These are phyloP conservation scores for Heteromeles arbutifolia DNA, from an alignment of 306 rosid genomes.

Conservation along the genomic window DNA sequence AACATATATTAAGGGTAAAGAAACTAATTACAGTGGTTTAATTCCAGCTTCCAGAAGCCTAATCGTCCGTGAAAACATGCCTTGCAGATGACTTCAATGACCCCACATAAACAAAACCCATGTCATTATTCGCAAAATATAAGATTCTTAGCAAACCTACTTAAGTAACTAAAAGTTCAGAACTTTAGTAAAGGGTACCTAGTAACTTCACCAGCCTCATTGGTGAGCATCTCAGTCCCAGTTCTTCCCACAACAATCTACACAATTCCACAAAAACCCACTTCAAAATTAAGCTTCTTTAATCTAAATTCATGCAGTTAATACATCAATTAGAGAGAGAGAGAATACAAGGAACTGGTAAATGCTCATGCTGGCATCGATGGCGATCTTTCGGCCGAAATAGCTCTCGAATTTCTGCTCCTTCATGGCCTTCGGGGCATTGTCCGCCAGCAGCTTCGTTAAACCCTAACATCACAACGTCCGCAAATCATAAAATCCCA, in stretches of 20 bases:
- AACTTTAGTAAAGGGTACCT: conserved; percentile 36
- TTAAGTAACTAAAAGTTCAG: background rate
- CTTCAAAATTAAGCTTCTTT: conserved; percentile 1
- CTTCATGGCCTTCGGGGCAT: conserved; percentile 87
- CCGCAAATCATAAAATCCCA: background rate
- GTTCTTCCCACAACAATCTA: conserved; percentile 97
- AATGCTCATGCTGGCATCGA: conserved; percentile 98
- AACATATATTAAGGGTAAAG: background rate
- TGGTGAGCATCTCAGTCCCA: conserved; percentile 90
- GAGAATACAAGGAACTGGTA: conserved; percentile 78
- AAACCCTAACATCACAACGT: conserved; percentile 62
- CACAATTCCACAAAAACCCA: conserved; percentile 19
- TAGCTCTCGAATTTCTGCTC: conserved; percentile 91
- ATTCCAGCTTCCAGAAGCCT: conserved; percentile 95
- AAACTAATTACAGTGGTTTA: conserved; percentile 66
- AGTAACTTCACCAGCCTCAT: conserved; percentile 99
- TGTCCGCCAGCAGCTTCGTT: conserved; percentile 94
- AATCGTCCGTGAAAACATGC: conserved; percentile 88
- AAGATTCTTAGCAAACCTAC: background rate
- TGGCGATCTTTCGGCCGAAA: conserved; percentile 89
- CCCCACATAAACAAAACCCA: conserved; percentile 14
- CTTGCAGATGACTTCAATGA: conserved; percentile 80
- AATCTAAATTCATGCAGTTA: background rate
- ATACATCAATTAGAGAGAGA: background rate
- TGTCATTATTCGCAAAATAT: conserved; percentile 1